These are phyloP conservation scores for Coprinopsis strossmayeri DNA, from an alignment of 768 basidiomycete genomes.

Conservation along the genomic window DNA sequence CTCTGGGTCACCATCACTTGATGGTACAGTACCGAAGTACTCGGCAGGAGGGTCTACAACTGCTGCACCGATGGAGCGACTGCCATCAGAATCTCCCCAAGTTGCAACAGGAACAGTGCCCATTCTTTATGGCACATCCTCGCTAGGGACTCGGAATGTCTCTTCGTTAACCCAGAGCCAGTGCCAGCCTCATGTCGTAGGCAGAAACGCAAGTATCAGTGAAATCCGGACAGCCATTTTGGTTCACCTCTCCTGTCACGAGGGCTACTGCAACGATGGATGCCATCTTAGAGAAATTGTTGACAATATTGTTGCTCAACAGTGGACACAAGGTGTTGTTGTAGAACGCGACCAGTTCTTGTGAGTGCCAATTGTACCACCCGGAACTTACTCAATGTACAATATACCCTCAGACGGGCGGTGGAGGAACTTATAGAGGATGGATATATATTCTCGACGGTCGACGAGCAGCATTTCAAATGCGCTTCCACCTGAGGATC, in stretches of 20 bases:
- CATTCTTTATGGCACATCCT: too few relatives aligned
- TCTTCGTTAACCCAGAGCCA: too few relatives aligned
- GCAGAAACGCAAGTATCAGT: neutral
- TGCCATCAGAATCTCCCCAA: too few relatives aligned
- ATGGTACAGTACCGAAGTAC: too few relatives aligned
- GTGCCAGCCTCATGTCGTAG: too few relatives aligned
- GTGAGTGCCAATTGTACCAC: neutral
- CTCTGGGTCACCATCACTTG: too few relatives aligned
- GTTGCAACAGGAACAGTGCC: too few relatives aligned
- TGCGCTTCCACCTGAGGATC: neutral
- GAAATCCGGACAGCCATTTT: neutral
- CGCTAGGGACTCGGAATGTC: too few relatives aligned
- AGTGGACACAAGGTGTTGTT: neutral
- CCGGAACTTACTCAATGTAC: neutral
- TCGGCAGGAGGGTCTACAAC: too few relatives aligned
- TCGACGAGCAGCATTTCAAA: conserved; percentile 16
- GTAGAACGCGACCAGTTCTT: neutral
- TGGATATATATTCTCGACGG: conserved; percentile 19
- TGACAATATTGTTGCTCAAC: neutral
- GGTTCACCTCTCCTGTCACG: neutral
- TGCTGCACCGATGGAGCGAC: too few relatives aligned
- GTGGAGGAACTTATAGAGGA: conserved; percentile 18
- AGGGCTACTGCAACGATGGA: neutral
- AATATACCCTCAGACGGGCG: conserved; percentile 12
- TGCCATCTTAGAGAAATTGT: neutral